A percentile compares a stretch with the other conserved stretches of the same genome.
phyloP scores from a whole-genome alignment of 768 basidiomycete genomes.

The Auricularia sp. region DNA sequence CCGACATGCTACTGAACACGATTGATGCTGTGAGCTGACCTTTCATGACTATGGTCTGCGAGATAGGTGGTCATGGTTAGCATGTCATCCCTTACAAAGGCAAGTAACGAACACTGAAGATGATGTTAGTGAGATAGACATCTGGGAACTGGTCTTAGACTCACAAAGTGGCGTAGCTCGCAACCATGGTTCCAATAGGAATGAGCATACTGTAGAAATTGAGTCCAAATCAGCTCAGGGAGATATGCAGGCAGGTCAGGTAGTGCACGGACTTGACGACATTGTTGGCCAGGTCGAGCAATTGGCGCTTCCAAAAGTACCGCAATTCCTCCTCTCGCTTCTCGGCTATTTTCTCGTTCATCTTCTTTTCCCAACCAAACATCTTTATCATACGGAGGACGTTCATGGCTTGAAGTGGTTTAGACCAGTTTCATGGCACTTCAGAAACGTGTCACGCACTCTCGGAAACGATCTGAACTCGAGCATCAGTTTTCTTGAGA shows the following conservation, averaged over 20 bases:
- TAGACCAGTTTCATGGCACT: not conserved
- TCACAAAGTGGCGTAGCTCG: no score
- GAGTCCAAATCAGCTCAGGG: no score
- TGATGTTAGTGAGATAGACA: no score
- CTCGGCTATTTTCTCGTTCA: conserved; percentile 19
- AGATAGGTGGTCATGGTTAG: conserved; percentile 27
- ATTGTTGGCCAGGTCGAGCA: conserved; percentile 22
- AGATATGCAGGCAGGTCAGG: no score
- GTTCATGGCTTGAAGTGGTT: conserved; percentile 7
- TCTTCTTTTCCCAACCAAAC: conserved; percentile 29
- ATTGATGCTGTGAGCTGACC: conserved; percentile 1
- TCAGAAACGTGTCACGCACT: conserved; percentile 6
- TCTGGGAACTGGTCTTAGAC: no score
- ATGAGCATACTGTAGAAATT: no score
- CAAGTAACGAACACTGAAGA: conserved; percentile 2
- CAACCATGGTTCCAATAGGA: no score
- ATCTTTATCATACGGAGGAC: conserved; percentile 31
- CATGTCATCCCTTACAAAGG: conserved; percentile 23
- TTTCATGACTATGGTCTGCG: conserved; percentile 8
- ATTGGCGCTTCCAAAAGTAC: conserved; percentile 19
- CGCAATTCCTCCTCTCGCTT: conserved; percentile 25
- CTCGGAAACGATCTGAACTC: conserved; percentile 28
- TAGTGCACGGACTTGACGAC: no score
- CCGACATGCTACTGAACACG: conserved; percentile 27
- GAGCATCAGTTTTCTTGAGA: conserved; percentile 36